These are phyloP conservation scores for Lipomyces sp. DNA, from an alignment of 805 yeast species.

Conservation along the genomic window DNA sequence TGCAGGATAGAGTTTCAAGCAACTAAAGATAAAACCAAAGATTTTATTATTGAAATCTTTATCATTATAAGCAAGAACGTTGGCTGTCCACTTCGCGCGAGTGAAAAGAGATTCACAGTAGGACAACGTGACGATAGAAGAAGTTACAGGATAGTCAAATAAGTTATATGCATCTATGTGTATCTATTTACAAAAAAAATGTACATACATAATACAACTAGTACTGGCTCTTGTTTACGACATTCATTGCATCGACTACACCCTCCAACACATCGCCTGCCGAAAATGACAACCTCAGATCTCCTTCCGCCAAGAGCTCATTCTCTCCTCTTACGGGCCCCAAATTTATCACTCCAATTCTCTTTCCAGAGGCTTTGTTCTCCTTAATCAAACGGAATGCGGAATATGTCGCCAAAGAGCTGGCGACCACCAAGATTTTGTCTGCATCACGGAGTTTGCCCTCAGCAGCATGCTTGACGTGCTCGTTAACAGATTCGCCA, in stretches of 20 bases:
- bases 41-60: too few relatives aligned
- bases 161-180: too few relatives aligned
- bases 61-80: too few relatives aligned
- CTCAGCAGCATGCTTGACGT: conserved; percentile 24
- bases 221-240: too few relatives aligned
- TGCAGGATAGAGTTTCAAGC: too few relatives aligned
- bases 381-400: conserved; percentile 32
- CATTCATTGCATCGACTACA: conserved; percentile 8
- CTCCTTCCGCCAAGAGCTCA: conserved; percentile 23
- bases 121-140: too few relatives aligned
- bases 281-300: conserved; percentile 22
- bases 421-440: conserved; percentile 30
- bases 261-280: conserved; percentile 25
- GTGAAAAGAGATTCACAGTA: too few relatives aligned
- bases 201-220: too few relatives aligned
- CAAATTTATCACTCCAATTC: conserved; percentile 28
- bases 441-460: conserved; percentile 23
- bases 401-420: conserved; percentile 33
- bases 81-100: too few relatives aligned
- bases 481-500: conserved; percentile 32
- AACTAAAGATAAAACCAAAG: too few relatives aligned
- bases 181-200: too few relatives aligned
- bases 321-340: conserved; percentile 33
- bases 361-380: conserved; percentile 25
- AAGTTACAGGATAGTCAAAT: too few relatives aligned